phyloP scores from a whole-genome alignment of 2,329 filamentous ascomycete species.

The Stenocarpella maydis region DNA sequence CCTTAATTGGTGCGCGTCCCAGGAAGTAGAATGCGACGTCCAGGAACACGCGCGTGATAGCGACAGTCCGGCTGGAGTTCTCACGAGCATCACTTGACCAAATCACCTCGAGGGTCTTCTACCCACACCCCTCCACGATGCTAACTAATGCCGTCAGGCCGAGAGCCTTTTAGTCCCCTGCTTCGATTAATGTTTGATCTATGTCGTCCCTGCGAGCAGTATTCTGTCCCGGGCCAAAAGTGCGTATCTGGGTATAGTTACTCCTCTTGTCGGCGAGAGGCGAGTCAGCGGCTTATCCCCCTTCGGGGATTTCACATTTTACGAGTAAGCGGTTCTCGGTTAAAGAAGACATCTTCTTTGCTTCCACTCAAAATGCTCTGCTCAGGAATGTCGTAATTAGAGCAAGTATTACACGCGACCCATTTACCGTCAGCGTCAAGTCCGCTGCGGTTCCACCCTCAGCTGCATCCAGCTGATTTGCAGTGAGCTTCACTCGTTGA shows the following conservation, averaged over 20 bases:
- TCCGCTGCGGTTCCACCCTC: too few relatives aligned
- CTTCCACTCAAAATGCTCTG: too few relatives aligned
- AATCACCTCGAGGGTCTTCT: not conserved
- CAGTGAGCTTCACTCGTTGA: too few relatives aligned
- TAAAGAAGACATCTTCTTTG: not conserved
- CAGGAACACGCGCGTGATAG: constrained; percentile 5
- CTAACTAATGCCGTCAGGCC: not conserved
- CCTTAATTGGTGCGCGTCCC: constrained; percentile 25
- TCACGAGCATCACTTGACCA: not conserved
- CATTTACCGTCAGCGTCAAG: too few relatives aligned
- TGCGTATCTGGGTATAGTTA: not conserved
- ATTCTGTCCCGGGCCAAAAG: not conserved
- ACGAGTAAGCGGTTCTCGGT: not conserved
- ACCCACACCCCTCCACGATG: too few relatives aligned
- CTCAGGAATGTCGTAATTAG: too few relatives aligned
- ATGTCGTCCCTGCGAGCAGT: not conserved
- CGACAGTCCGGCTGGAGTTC: not conserved
- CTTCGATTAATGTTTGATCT: not conserved
- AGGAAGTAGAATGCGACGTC: constrained; percentile 14
- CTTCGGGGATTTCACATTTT: not conserved
- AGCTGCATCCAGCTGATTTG: too few relatives aligned
- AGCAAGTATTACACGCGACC: too few relatives aligned
- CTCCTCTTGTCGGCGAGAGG: not conserved
- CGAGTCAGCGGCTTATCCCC: not conserved
- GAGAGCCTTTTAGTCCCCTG: not conserved